Evolutionary conservation across 2,329 filamentous ascomycete species (phyloP).

Genomic region (Monosporascus sp.): DNA sequence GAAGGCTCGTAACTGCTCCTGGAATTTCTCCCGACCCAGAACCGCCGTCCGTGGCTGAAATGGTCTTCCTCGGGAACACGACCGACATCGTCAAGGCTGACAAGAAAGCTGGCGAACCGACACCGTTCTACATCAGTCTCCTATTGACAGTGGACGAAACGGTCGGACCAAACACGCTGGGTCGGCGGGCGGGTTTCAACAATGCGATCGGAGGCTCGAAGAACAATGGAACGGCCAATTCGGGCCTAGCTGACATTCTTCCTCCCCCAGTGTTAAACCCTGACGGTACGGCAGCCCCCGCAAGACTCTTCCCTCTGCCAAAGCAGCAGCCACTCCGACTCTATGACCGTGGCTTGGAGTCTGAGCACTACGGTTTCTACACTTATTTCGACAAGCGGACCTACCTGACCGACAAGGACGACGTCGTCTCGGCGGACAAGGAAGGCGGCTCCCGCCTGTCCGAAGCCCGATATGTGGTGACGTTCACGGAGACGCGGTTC

Average conservation of each 20-base stretch:
- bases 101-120: conserved; percentile 75
- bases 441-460: conserved; percentile 49
- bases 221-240: conserved; percentile 23
- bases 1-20: conserved; percentile 16
- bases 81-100: conserved; percentile 66
- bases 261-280: conserved; percentile 57
- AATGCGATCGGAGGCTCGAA: conserved; percentile 16
- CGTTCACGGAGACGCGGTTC: conserved; percentile 56
- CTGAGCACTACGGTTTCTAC: conserved; percentile 93
- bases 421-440: conserved; percentile 38
- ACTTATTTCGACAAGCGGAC: conserved; percentile 85
- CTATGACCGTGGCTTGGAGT: conserved; percentile 72
- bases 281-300: conserved; percentile 69
- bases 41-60: conserved; percentile 61
- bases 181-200: conserved; percentile 23
- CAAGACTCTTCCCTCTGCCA: conserved; percentile 65
- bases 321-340: conserved; percentile 75
- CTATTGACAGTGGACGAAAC: conserved; percentile 20
- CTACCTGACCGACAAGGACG: conserved; percentile 51
- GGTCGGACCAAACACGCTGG: conserved; percentile 23
- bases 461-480: conserved; percentile 51
- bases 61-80: conserved; percentile 77
- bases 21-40: conserved; percentile 48
- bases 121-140: conserved; percentile 78
- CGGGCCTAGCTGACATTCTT: conserved; percentile 49